Conservation (phyloP, 2,329 filamentous ascomycete species). For the Phyllosticta citribraziliensis region DNA sequence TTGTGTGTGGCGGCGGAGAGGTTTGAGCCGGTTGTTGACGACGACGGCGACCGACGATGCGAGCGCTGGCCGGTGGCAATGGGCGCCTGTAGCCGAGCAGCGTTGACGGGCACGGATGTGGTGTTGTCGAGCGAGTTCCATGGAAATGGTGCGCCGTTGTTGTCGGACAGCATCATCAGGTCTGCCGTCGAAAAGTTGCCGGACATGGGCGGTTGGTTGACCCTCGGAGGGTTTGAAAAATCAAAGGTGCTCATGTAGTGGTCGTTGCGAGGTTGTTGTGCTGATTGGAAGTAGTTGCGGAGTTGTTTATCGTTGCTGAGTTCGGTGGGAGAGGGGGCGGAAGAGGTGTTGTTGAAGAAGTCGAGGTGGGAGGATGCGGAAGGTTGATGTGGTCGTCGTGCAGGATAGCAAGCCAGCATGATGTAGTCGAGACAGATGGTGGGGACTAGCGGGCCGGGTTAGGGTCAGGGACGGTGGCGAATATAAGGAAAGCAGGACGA, state of each 20-base stretch:
- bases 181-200: slow-evolving; percentile 18
- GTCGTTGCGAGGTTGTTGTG: background rate
- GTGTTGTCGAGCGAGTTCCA: slow-evolving; percentile 22
- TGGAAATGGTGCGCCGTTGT: slow-evolving; percentile 18
- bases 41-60: slow-evolving; percentile 30
- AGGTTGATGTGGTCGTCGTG: slow-evolving; percentile 6
- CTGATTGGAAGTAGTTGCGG: slow-evolving; percentile 6
- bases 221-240: slow-evolving; percentile 27
- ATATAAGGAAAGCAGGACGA: slow-evolving; percentile 7
- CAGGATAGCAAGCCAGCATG: slow-evolving; percentile 10
- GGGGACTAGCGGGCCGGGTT: slow-evolving; percentile 2
- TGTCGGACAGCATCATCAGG: slow-evolving; percentile 19
- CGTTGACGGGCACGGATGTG: slow-evolving; percentile 22
- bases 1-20: slow-evolving; percentile 25
- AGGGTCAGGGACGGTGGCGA: slow-evolving; percentile 13
- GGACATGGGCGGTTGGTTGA: slow-evolving; percentile 29
- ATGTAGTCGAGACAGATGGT: slow-evolving; percentile 7
- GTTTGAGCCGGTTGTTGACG: slow-evolving; percentile 29
- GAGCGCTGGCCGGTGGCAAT: slow-evolving; percentile 9
- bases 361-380: slow-evolving; percentile 3
- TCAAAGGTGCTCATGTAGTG: slow-evolving; percentile 16
- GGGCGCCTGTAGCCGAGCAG: slow-evolving; percentile 12
- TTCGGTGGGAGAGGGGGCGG: slow-evolving; percentile 2
- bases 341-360: slow-evolving; percentile 8
- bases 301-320: background rate